These are phyloP conservation scores for Thielaviopsis ethacetica DNA, from an alignment of 2,329 filamentous ascomycete species.

Conservation along the genomic window DNA sequence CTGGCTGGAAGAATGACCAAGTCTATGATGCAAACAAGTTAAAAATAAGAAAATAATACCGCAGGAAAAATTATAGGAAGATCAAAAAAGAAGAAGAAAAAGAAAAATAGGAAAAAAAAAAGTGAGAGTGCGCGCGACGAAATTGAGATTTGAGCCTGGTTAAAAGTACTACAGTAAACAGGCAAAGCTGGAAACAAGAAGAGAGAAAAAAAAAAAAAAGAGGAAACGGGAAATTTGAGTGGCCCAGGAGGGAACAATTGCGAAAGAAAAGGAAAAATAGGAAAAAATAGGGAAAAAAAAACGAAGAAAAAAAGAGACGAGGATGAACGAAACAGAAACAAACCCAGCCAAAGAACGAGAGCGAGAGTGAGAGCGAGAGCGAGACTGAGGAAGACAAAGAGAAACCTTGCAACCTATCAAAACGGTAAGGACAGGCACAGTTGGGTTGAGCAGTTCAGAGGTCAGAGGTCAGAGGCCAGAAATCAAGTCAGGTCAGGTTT, in stretches of 20 bases:
- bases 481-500: too few relatives aligned
- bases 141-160: neutral
- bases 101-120: constrained; percentile 14
- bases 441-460: neutral
- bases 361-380: neutral
- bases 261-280: neutral
- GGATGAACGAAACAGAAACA: neutral
- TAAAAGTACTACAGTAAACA: neutral
- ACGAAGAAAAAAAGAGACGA: neutral
- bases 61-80: constrained; percentile 13
- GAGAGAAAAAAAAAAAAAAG: neutral
- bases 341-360: neutral
- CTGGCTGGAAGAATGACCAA: too few relatives aligned
- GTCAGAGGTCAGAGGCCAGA: too few relatives aligned
- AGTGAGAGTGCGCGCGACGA: constrained; percentile 2
- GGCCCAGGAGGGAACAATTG: neutral
- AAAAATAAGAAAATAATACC: neutral
- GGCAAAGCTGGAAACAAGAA: neutral
- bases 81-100: constrained; percentile 1
- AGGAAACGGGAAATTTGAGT: constrained; percentile 5
- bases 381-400: neutral
- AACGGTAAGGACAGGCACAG: neutral
- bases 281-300: neutral
- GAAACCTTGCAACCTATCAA: neutral
- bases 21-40: neutral